A percentile compares a stretch with the other conserved stretches of the same genome.
Conservation (phyloP, 2,329 filamentous ascomycete genomes). For the Lachnellula cervina region DNA sequence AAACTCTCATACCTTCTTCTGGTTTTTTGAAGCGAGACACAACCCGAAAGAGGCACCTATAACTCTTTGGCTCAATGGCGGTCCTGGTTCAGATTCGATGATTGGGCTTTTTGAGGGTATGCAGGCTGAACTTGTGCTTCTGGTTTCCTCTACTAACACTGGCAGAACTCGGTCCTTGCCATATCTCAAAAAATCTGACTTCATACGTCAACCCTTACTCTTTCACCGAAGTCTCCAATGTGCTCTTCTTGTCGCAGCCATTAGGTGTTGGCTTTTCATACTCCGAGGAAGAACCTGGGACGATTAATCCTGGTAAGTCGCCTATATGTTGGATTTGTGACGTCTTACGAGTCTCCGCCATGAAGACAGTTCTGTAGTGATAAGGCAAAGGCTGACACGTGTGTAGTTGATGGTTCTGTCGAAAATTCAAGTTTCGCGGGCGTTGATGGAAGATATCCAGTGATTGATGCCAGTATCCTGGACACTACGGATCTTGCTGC, state of each 20-base stretch:
- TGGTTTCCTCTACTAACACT: not conserved
- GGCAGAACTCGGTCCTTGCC: slow-evolving; percentile 37
- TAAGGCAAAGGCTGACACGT: not conserved
- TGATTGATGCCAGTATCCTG: slow-evolving; percentile 40
- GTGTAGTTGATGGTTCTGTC: slow-evolving; percentile 3
- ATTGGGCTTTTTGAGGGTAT: slow-evolving; percentile 46
- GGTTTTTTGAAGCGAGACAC: slow-evolving; percentile 48
- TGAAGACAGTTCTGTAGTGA: not conserved
- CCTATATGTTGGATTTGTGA: not conserved
- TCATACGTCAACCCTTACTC: slow-evolving; percentile 49
- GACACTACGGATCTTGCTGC: slow-evolving; percentile 55
- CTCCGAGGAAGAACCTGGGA: slow-evolving; percentile 37
- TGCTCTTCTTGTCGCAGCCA: slow-evolving; percentile 52
- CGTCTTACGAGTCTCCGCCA: not conserved
- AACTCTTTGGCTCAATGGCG: slow-evolving; percentile 50
- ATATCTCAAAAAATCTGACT: slow-evolving; percentile 30
- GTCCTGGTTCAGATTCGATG: slow-evolving; percentile 47
- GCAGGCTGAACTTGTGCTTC: not conserved
- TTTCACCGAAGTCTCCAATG: slow-evolving; percentile 54
- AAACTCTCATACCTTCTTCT: slow-evolving; percentile 42
- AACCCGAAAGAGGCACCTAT: slow-evolving; percentile 42
- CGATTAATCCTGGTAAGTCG: slow-evolving; percentile 19
- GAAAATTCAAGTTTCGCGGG: slow-evolving; percentile 18
- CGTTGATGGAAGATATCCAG: slow-evolving; percentile 20
- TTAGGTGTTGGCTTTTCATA: slow-evolving; percentile 64